Evolutionary conservation across 108 stramenopile genomes (phyloP), one percentile per base, ranked within the genome.

Genomic region (Schizochytrium sp.): DNA sequence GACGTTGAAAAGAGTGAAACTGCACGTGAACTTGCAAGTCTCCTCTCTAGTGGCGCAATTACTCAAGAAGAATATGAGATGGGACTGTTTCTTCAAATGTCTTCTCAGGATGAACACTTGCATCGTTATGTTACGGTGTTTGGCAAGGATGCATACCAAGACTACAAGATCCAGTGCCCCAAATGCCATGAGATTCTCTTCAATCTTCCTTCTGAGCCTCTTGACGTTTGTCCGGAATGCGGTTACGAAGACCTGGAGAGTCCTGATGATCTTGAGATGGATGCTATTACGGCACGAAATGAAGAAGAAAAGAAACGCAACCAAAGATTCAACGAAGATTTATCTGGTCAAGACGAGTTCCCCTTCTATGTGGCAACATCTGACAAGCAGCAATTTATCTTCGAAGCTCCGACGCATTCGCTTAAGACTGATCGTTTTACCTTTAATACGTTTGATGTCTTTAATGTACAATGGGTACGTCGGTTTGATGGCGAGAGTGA

Each of bases 81-180:
- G 46, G 73, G 50, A 0, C 10, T 83, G 19, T 49, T 55, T 28
- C 19, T 53, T 46, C 73, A 83, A 40, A 55, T 83, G 15, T 53
- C 50, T 53, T 53, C 46, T 17, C 15, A 83, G 15, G 53, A 49
- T 2, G 73, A 83, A 1, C 53, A 83, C 73, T n/a, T 83, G 8
- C 50, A 83, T 47, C 50, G 50, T 40, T 55, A 53, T 28, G 73
- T 83, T 53, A 55, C 50, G 8, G 50, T 49, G 28, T 3, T 19
- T 55, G 73, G 73, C 50, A n/a, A 55, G 13, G 73, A 83, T n/a
- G 73, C 73, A 7, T 83, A 83, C 53, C 50, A 49, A 55, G 73
- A 83, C n/a, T 83, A 83, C 19, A 83, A 83, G n/a, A 55, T 83
- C 15, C 73, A 55, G 53, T 83, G 73, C 46, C 73, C 73, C 46